Percentiles rank a stretch among this genome's conserved stretches.
These are phyloP conservation scores for Gossypium trilobum DNA, from an alignment of 441 rosid genomes.

Conservation along the genomic window DNA sequence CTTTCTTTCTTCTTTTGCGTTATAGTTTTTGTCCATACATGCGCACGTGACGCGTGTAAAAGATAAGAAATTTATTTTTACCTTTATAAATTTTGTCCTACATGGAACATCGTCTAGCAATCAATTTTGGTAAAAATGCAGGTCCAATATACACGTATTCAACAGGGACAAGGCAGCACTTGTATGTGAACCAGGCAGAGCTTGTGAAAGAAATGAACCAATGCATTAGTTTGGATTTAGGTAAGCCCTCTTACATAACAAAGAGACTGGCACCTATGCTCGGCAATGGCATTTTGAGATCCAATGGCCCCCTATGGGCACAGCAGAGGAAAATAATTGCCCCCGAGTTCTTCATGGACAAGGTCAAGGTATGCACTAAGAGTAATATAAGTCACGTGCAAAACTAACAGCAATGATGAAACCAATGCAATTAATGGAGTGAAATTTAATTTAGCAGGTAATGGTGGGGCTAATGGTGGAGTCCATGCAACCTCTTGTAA, in stretches of 20 bases:
- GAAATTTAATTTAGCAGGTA: slow-evolving; percentile 25
- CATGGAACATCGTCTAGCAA: neutral
- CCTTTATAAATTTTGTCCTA: neutral
- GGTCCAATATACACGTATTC: slow-evolving; percentile 66
- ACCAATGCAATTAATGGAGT: neutral
- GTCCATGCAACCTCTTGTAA: slow-evolving; percentile 42
- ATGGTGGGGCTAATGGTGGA: slow-evolving; percentile 74
- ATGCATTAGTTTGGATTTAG: slow-evolving; percentile 45
- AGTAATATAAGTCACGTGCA: neutral
- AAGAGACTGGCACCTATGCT: slow-evolving; percentile 54
- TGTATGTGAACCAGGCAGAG: slow-evolving; percentile 58
- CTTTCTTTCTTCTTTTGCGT: neutral
- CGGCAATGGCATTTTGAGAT: slow-evolving; percentile 63
- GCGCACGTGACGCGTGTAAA: neutral
- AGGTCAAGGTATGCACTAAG: slow-evolving; percentile 39
- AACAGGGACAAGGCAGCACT: slow-evolving; percentile 56
- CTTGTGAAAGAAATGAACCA: slow-evolving; percentile 65
- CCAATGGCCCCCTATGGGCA: slow-evolving; percentile 69
- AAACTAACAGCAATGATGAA: neutral
- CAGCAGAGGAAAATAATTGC: slow-evolving; percentile 64
- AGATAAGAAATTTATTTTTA: neutral
- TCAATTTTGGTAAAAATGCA: slow-evolving; percentile 14
- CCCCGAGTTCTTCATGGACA: slow-evolving; percentile 63
- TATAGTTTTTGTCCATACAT: neutral
- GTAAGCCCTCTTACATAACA: slow-evolving; percentile 62